Conservation (phyloP, 192 early-diverging fungal species). For the Rhizophagus clarus region DNA sequence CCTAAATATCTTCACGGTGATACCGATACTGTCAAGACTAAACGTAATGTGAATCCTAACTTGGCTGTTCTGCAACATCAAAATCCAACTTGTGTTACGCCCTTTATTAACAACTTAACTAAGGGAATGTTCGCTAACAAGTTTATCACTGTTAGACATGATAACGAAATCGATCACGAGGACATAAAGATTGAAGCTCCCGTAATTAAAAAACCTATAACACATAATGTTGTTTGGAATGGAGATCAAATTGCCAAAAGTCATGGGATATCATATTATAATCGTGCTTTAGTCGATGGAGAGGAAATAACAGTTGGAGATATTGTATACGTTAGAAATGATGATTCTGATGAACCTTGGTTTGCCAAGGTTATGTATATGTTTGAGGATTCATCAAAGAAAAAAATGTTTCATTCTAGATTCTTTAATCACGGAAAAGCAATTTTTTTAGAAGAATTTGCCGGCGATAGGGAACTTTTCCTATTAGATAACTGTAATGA, state of each 20-base stretch:
- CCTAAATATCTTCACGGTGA: not conserved
- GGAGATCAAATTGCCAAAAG: not conserved
- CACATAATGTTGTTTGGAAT: not conserved
- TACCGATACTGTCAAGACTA: constrained; percentile 22
- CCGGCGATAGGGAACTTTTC: not conserved
- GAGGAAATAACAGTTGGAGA: not conserved
- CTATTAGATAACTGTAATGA: not conserved
- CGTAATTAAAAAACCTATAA: constrained; percentile 1
- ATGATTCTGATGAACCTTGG: constrained; percentile 34
- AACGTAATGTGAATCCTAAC: constrained; percentile 32
- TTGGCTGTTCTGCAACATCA: not conserved
- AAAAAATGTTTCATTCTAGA: constrained; percentile 50
- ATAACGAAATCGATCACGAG: not conserved
- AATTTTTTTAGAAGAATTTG: constrained; percentile 39
- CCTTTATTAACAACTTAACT: constrained; percentile 25
- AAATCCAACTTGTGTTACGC: not conserved
- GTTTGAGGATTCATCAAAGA: constrained; percentile 34
- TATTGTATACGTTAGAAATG: not conserved
- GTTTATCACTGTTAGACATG: not conserved
- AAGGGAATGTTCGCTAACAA: not conserved
- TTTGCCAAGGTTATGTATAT: constrained; percentile 49
- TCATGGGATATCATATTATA: not conserved
- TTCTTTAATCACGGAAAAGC: constrained; percentile 55
- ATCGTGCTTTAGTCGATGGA: constrained; percentile 35
- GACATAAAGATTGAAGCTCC: not conserved